Base-by-base conservation (phyloP, 768 basidiomycete species). In the Termitomyces bulborhizus region DNA sequence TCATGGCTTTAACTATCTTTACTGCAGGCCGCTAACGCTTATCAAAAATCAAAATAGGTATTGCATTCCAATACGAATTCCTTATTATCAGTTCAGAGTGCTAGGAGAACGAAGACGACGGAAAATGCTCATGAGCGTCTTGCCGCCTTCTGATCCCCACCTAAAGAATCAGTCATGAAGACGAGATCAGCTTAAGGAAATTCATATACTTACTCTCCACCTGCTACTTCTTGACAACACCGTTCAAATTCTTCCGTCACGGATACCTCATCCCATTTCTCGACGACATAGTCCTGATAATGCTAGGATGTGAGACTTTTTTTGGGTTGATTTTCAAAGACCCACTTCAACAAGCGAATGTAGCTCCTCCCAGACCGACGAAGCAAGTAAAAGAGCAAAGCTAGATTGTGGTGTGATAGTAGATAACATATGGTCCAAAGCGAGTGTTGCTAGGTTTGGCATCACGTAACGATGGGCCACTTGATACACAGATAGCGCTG, bases 401-500 rank as follows among this genome's bases (percentile, higher is more conserved):
- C 84, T 81, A 4, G 80, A 77, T 58, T 79, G 76, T 3, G 85
- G 82, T 3, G 83, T 83, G 37, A 92, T 76, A 6, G 82, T 85
- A 6, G 76, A 73, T 75, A 90, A 78, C 63, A 90, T 84, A 66
- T 90, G 87, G 50, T 87, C 85, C 54, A 87, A 67, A 6, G 88
- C 86, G 24, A 90, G 76, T 21, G 73, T 63, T n/a, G 81, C 81
- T 24, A 92, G 76, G 7, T 75, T 78, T 3, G 82, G 80, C 73
- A 92, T 82, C 2, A 72, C 72, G 68, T 90, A 92, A 50, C 87
- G 77, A 70, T 92, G 87, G 3, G 88, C 85, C 11, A 89, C 76
- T 60, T 86, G 85, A 69, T 88, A 92, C 61, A 90, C 79, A 0
- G 83, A 82, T 46, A 92, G 67, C 1, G 88, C 87, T 24, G 86